phyloP scores from a whole-genome alignment of 306 rosid genomes.

The Prunus campanulata region DNA sequence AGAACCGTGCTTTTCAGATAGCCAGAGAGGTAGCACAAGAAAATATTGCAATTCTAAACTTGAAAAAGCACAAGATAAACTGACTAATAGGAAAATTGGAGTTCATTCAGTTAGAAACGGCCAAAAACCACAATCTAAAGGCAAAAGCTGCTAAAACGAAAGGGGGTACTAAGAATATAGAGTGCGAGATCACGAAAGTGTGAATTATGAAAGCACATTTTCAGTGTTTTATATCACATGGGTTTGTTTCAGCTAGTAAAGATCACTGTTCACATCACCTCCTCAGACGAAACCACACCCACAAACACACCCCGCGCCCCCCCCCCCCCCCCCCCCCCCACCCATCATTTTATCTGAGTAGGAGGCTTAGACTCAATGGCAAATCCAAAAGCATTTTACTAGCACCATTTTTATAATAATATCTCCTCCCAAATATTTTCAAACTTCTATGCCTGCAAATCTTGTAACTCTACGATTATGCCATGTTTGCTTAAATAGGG shows the following conservation, averaged over 20 bases:
- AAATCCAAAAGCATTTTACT: no score
- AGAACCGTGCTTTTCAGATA: not conserved
- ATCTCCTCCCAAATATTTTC: not conserved
- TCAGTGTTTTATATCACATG: not conserved
- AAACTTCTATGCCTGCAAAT: not conserved
- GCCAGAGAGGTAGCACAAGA: not conserved
- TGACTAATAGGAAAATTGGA: not conserved
- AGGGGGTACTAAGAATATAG: not conserved
- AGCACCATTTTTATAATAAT: no score
- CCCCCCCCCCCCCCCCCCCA: no score
- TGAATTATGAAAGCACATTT: not conserved
- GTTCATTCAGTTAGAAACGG: not conserved
- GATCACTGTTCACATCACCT: not conserved
- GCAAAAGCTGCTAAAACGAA: not conserved
- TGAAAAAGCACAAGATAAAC: not conserved
- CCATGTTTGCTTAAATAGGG: no score
- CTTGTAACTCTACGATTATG: not conserved
- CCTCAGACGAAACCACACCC: not conserved
- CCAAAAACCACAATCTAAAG: not conserved
- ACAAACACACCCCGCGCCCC: no score
- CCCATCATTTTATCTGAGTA: no score
- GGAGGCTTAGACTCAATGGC: no score
- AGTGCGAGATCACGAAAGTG: not conserved
- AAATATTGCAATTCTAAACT: not conserved
- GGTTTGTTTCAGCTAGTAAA: not conserved